Conservation (phyloP, 2,329 filamentous ascomycete genomes). For the Cercospora zeae-maydis region DNA sequence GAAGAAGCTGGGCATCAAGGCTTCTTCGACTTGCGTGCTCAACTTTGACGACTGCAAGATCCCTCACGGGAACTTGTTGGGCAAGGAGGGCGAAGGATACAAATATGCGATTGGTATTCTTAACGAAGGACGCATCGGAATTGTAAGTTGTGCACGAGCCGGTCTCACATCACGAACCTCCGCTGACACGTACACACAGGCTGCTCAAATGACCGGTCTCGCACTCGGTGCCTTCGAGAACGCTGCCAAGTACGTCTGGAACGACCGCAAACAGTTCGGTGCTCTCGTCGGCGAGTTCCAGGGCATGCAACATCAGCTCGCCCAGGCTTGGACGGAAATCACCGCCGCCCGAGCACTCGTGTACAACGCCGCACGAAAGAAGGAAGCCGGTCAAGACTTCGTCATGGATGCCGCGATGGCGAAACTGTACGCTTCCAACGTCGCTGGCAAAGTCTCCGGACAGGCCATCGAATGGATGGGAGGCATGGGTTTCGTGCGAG, state of each 20-base stretch:
- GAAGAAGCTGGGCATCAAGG: conserved; percentile 97
- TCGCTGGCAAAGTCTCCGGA: conserved; percentile 80
- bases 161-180: no score
- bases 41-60: conserved; percentile 96
- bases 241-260: conserved; percentile 91
- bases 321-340: conserved; percentile 93
- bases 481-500: conserved; percentile 96
- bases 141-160: conserved; percentile 48
- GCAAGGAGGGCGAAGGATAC: conserved; percentile 87
- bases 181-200: background rate
- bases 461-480: conserved; percentile 98
- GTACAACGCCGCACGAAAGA: conserved; percentile 94
- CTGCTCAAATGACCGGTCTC: conserved; percentile 96
- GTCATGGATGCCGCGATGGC: conserved; percentile 97
- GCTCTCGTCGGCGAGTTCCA: conserved; percentile 93
- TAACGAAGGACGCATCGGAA: conserved; percentile 96
- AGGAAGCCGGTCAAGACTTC: conserved; percentile 95
- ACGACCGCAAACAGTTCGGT: conserved; percentile 96
- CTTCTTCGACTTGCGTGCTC: conserved; percentile 92
- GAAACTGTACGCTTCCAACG: conserved; percentile 90
- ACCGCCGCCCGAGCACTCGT: conserved; percentile 85
- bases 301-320: conserved; percentile 98
- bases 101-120: conserved; percentile 93
- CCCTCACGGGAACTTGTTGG: conserved; percentile 81
- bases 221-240: conserved; percentile 94